These are phyloP conservation scores for Populus hybrid DNA, from an alignment of 441 rosid species.

Conservation along the genomic window DNA sequence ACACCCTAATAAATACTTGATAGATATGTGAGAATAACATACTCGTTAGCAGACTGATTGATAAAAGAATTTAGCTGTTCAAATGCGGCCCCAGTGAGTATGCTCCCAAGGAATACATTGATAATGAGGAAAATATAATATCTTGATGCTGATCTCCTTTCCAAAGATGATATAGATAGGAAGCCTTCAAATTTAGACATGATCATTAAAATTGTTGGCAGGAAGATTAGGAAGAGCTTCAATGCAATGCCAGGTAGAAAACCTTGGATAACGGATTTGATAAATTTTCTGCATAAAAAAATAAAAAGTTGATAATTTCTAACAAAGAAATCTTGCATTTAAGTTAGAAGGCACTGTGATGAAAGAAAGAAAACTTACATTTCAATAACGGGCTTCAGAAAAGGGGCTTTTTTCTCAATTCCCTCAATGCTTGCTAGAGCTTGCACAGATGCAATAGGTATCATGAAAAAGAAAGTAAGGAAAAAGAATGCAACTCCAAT, in stretches of 20 bases:
- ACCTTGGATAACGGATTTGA: conserved; percentile 78
- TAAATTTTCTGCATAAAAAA: conserved; percentile 39
- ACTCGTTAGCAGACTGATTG: no score
- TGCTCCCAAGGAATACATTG: no score
- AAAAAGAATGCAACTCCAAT: conserved; percentile 86
- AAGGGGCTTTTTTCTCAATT: conserved; percentile 66
- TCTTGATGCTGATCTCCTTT: no score
- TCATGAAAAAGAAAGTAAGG: conserved; percentile 92
- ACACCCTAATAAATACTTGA: neutral
- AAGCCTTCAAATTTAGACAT: conserved; percentile 97
- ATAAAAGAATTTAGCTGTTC: no score
- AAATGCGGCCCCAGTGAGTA: no score
- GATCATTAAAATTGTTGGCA: conserved; percentile 87
- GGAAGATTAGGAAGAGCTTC: conserved; percentile 96
- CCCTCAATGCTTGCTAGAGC: conserved; percentile 87
- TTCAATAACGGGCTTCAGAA: conserved; percentile 61
- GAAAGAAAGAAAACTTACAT: conserved; percentile 41
- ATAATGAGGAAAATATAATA: no score
- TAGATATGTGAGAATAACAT: no score
- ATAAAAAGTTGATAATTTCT: conserved; percentile 6
- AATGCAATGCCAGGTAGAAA: conserved; percentile 76
- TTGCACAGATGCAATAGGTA: conserved; percentile 90
- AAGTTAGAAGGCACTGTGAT: conserved; percentile 1
- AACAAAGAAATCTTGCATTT: neutral
- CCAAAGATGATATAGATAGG: conserved; percentile 28